A percentile compares a stretch with the other conserved stretches of the same genome.
These are phyloP conservation scores for Microdochium nivale DNA, from an alignment of 2,329 filamentous ascomycete genomes.

Conservation along the genomic window DNA sequence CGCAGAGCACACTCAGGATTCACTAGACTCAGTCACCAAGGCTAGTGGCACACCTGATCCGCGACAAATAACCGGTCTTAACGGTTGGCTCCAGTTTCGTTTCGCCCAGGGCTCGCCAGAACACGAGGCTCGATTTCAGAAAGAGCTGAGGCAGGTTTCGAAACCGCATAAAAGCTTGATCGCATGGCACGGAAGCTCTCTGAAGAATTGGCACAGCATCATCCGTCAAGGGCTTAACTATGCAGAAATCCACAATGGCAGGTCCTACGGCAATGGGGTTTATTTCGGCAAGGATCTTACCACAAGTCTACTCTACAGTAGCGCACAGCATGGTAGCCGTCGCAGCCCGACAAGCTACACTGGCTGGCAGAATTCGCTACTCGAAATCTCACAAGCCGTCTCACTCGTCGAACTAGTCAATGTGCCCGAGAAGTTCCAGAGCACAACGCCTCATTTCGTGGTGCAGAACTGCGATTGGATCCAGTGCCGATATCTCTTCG, in stretches of 20 bases:
- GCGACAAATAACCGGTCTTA: slow-evolving; percentile 32
- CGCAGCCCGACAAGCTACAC: neutral
- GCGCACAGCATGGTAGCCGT: neutral
- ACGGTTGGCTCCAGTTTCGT: slow-evolving; percentile 69
- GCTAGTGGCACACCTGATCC: neutral
- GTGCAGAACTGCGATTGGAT: slow-evolving; percentile 76
- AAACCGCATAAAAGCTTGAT: slow-evolving; percentile 53
- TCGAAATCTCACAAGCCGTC: slow-evolving; percentile 52
- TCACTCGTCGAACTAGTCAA: slow-evolving; percentile 86
- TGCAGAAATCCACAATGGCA: slow-evolving; percentile 51
- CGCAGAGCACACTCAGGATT: neutral
- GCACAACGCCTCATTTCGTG: slow-evolving; percentile 54
- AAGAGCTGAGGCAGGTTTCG: slow-evolving; percentile 43
- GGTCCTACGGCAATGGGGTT: slow-evolving; percentile 69
- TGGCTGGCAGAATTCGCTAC: slow-evolving; percentile 59
- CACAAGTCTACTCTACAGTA: slow-evolving; percentile 46
- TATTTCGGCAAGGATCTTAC: slow-evolving; percentile 62
- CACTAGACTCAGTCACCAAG: neutral
- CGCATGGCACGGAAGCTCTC: slow-evolving; percentile 74
- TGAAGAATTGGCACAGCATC: slow-evolving; percentile 85
- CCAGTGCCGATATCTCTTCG: slow-evolving; percentile 78
- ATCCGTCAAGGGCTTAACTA: slow-evolving; percentile 76
- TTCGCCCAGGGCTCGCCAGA: slow-evolving; percentile 85
- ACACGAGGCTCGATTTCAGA: slow-evolving; percentile 68
- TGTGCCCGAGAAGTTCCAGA: slow-evolving; percentile 51